A percentile compares a stretch with the other conserved stretches of the same genome.
Evolutionary conservation across 495 filamentous ascomycete species (phyloP).

Genomic region (Pyronema omphalodes): DNA sequence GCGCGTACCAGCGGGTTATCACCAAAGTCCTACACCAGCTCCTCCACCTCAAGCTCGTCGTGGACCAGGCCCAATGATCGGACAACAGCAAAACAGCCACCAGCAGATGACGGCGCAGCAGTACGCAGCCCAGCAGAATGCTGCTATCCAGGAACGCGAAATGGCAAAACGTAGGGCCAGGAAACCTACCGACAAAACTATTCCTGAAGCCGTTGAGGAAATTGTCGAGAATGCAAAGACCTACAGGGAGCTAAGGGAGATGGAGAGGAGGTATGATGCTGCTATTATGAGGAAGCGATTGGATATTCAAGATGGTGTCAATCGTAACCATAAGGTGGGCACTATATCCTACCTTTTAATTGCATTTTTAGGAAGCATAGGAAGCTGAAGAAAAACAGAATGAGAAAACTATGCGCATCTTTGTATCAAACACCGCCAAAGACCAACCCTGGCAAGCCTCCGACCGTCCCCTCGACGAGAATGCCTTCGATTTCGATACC

Average conservation of each 20-base stretch:
- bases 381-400: conserved; percentile 28
- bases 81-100: conserved; percentile 26
- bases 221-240: conserved; percentile 66
- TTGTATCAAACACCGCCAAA: conserved; percentile 90
- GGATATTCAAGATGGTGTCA: conserved; percentile 72
- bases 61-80: conserved; percentile 39
- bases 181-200: conserved; percentile 84
- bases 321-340: conserved; percentile 50
- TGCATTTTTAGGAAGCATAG: no score
- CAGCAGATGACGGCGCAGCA: conserved; percentile 34
- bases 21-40: background rate
- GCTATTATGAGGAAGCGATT: conserved; percentile 88
- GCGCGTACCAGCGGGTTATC: background rate
- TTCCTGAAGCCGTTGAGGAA: conserved; percentile 77
- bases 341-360: no score
- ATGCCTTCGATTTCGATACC: conserved; percentile 55
- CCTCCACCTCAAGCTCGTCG: conserved; percentile 14
- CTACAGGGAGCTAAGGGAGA: conserved; percentile 65
- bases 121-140: conserved; percentile 28
- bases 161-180: conserved; percentile 55
- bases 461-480: conserved; percentile 35
- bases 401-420: conserved; percentile 72
- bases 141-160: conserved; percentile 40
- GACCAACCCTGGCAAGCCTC: conserved; percentile 81
- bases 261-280: conserved; percentile 79